Conservation (phyloP, 495 filamentous ascomycete genomes). For the Penicillium verhagenii region DNA sequence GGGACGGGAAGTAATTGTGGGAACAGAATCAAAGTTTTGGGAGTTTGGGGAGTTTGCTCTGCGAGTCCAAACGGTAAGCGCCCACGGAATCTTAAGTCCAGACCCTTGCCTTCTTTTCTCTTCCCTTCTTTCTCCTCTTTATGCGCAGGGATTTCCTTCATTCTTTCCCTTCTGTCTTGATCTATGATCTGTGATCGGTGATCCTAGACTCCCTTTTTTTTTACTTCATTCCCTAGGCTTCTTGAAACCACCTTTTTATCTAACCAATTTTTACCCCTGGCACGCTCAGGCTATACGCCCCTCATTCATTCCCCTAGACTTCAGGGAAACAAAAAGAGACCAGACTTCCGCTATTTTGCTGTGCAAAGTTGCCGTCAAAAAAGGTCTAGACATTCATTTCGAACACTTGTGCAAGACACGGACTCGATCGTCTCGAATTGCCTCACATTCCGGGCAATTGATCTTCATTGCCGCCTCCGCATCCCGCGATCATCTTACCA, state of each 20-base stretch:
- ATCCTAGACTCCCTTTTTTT: slow-evolving; percentile 39
- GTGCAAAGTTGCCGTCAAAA: slow-evolving; percentile 20
- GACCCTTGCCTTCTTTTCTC: slow-evolving; percentile 6
- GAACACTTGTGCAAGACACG: slow-evolving; percentile 19
- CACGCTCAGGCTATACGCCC: slow-evolving; percentile 45
- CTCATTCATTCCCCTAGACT: slow-evolving; percentile 30
- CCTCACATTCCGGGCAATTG: slow-evolving; percentile 31
- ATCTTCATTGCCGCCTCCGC: slow-evolving; percentile 31
- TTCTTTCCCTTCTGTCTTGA: slow-evolving; percentile 29
- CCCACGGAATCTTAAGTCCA: neutral
- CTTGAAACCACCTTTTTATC: slow-evolving; percentile 10
- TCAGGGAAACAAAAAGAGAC: slow-evolving; percentile 25
- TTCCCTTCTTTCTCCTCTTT: neutral
- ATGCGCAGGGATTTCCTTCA: slow-evolving; percentile 17
- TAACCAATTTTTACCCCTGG: slow-evolving; percentile 12
- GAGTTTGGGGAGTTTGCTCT: neutral
- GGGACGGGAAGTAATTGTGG: neutral
- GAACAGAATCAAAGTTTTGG: too few species aligned
- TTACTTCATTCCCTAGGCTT: slow-evolving; percentile 15
- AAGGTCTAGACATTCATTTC: slow-evolving; percentile 23
- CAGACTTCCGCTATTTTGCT: slow-evolving; percentile 21
- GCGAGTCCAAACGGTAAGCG: slow-evolving; percentile 1
- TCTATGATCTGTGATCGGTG: slow-evolving; percentile 39
- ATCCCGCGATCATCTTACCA: slow-evolving; percentile 34
- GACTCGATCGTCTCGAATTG: slow-evolving; percentile 5